These are phyloP conservation scores for Solanum peruvianum DNA, from an alignment of 257 asterid species.

Conservation along the genomic window DNA sequence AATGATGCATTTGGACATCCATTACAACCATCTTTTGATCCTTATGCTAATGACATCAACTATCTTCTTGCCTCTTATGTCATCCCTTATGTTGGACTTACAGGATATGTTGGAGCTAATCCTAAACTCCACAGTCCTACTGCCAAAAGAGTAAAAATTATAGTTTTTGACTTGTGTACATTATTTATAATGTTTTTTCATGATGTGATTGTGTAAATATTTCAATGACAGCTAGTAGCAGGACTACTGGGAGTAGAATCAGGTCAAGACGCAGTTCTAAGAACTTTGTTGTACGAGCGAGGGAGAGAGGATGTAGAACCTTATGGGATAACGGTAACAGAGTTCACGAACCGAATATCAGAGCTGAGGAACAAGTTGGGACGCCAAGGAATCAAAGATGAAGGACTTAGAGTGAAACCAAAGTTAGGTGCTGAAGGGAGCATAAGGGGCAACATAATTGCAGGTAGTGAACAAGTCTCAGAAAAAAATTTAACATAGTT, in stretches of 20 bases:
- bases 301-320: conserved; percentile 24
- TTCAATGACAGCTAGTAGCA: conserved; percentile 33
- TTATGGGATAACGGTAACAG: conserved; percentile 35
- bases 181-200: neutral
- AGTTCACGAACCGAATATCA: conserved; percentile 40
- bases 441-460: conserved; percentile 27
- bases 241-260: conserved; percentile 62
- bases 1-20: conserved; percentile 40
- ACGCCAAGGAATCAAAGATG: conserved; percentile 46
- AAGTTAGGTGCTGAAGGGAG: conserved; percentile 47
- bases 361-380: conserved; percentile 46
- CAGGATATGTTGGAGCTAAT: conserved; percentile 86
- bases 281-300: conserved; percentile 37
- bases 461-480: neutral
- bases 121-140: conserved; percentile 39
- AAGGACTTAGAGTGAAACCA: conserved; percentile 45
- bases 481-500: neutral
- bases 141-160: conserved; percentile 22
- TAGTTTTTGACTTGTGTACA: neutral
- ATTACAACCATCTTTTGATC: conserved; percentile 62
- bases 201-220: neutral
- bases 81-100: conserved; percentile 84
- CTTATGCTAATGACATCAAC: conserved; percentile 63
- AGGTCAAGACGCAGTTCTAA: conserved; percentile 60
- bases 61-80: conserved; percentile 71